Base-by-base conservation (phyloP, 176 grass and related monocot species). In the Pontederia crassipes region DNA sequence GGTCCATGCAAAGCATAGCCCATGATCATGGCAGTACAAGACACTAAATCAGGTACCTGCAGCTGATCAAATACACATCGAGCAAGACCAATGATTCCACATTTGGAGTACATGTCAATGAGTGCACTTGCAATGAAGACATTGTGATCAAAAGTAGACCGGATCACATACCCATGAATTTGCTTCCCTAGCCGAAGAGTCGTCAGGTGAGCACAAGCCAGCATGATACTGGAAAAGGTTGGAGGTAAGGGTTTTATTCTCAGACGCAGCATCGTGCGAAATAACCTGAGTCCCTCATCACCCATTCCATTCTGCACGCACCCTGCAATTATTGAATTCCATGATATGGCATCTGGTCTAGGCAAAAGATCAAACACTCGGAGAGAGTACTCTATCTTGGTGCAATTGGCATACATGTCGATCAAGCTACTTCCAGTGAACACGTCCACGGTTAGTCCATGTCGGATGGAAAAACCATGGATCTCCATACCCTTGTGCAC, bases 101-200 rank as follows among this genome's bases (percentile, higher is more conserved):
- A 89, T 79, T 89, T 89, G 68, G 78, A 80, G 57, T 89, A 85
- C 82, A 85, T 89, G 35, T 85, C 82, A 73, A 89, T 72, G 8
- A 89, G 78, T 13, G 86, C 85, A 59, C 81, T 89, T 62, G 75
- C 74, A 57, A 89, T 59, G 29, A 89, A 89, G 12, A 70, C 15
- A 45, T 82, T 79, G 69, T 16, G 56, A 62, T 66, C 68, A 10
- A 89, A 85, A 20, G 57, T 68, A 54, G 75, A 59, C 54, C 57
- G 32, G 52, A 85, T 73, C 15, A 85, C 68, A 59, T 79, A 81
- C 1, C 63, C 72, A 52, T 89, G 86, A 7, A 85, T 67, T 55
- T 89, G 86, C 78, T 76, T 89, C 15, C 86, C 86, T 1, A 82
- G 72, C 48, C 29, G 75, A 68, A 85, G 54, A 2, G 72, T 85